Evolutionary conservation across 345 rosid species (phyloP), one percentile per base, ranked within the genome.

Genomic region (Brassica napus): DNA sequence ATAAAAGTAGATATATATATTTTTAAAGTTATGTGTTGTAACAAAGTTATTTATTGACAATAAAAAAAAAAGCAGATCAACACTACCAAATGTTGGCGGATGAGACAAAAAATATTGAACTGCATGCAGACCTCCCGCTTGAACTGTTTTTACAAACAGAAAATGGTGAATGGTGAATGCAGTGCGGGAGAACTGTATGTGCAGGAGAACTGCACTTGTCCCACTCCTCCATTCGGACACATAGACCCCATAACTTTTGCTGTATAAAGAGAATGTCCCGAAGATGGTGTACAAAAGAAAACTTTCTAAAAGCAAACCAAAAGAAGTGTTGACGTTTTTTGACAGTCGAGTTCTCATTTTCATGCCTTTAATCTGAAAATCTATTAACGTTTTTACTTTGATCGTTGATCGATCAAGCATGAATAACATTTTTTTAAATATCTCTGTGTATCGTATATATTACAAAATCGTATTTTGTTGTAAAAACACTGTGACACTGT

Each of bases 251-350:
- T 47, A 47, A 14, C 6, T 47, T 47, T 47, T 47, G 55, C 52
- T 47, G 55, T 47, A 4, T 14, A 49, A 44, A 49, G 55, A 49
- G 55, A 68, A 30, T 44, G 69, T 69, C 80, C 24, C n/a, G 60
- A 68, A 59, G 61, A 76, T 68, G 68, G 37, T 60, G 30, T 12
- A 61, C 62, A 76, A 8, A 30, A 60, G 30, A 76, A 69, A 76
- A 60, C 62, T 68, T 68, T 69, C 63, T 69, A 77, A 47, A 77
- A 76, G 80, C 28, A 24, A 69, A 34, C 62, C 15, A 42, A 44
- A n/a, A 44, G 59, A 76, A 68, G 68, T 47, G 69, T 76, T 59
- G 80, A 69, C 69, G 11, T 58, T 69, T 44, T 76, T 30, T 16
- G 10, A 12, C 52, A 30, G 39, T 66, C 31, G 72, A 65, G 28